A percentile compares a stretch with the other conserved stretches of the same genome.
phyloP scores from a whole-genome alignment of 2,329 filamentous ascomycete genomes.

The Claviceps fusiformis region DNA sequence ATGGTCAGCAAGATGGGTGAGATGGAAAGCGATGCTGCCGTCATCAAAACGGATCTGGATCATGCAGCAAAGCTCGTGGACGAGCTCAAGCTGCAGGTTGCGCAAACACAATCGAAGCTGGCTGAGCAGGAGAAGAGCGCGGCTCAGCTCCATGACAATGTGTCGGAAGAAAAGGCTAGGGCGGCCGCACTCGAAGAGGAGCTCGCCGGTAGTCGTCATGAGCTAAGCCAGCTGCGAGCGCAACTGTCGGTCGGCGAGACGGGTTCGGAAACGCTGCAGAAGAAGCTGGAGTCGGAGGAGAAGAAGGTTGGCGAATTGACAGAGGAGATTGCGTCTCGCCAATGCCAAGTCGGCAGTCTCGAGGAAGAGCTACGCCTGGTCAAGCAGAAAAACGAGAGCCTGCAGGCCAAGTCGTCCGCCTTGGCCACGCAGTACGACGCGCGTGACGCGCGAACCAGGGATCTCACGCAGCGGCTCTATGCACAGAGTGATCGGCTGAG shows the following conservation, averaged over 20 bases:
- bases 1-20: conserved; percentile 45
- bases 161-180: conserved; percentile 41
- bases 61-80: conserved; percentile 39
- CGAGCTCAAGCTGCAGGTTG: conserved; percentile 44
- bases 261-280: conserved; percentile 65
- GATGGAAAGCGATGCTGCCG: conserved; percentile 43
- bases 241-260: conserved; percentile 74
- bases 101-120: conserved; percentile 37
- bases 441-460: conserved; percentile 61
- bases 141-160: conserved; percentile 38
- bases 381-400: conserved; percentile 47
- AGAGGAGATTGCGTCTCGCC: conserved; percentile 59
- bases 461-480: conserved; percentile 73
- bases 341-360: conserved; percentile 60
- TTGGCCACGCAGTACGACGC: conserved; percentile 49
- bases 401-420: conserved; percentile 37
- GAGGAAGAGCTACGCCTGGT: conserved; percentile 62
- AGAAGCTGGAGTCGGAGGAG: conserved; percentile 64
- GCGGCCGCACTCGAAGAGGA: conserved; percentile 41
- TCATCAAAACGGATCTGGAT: conserved; percentile 51
- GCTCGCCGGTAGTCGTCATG: conserved; percentile 50
- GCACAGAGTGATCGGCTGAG: conserved; percentile 73
- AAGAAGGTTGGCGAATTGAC: conserved; percentile 51
- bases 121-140: conserved; percentile 36
- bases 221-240: conserved; percentile 53